Evolutionary conservation across 768 basidiomycete species (phyloP).

Genomic region (Serpula lacrymans): DNA sequence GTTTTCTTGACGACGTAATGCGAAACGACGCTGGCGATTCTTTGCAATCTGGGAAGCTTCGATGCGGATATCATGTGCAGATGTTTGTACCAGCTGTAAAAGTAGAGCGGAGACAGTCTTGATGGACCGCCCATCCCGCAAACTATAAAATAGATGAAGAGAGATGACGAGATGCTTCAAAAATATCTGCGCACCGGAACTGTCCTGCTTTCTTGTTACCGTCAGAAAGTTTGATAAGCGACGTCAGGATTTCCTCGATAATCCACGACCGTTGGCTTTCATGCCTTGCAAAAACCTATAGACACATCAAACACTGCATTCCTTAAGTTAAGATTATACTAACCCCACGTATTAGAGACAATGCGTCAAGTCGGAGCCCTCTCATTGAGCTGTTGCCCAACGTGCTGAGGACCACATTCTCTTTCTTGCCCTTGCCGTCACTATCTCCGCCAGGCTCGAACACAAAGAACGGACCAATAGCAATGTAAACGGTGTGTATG

Average conservation of each 20-base stretch:
- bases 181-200: constrained; percentile 58
- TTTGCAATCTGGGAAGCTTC: constrained; percentile 62
- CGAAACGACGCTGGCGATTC: constrained; percentile 56
- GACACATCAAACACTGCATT: constrained; percentile 6
- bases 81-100: constrained; percentile 95
- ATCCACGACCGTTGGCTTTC: constrained; percentile 94
- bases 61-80: constrained; percentile 82
- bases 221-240: constrained; percentile 86
- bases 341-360: constrained; percentile 83
- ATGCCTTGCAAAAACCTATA: constrained; percentile 86
- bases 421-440: constrained; percentile 56
- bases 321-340: constrained; percentile 25
- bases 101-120: constrained; percentile 91
- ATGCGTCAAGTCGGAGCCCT: constrained; percentile 73
- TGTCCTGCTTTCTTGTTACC: constrained; percentile 88
- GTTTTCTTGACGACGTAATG: constrained; percentile 63
- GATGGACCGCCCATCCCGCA: constrained; percentile 88
- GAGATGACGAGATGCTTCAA: not conserved
- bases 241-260: constrained; percentile 93
- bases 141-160: constrained; percentile 38
- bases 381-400: constrained; percentile 81
- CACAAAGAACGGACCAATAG: constrained; percentile 93
- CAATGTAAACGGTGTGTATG: constrained; percentile 89
- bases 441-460: constrained; percentile 60
- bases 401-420: constrained; percentile 52